Base-by-base conservation (phyloP, 164 flowering plant species). In the Buxus sempervirens region DNA sequence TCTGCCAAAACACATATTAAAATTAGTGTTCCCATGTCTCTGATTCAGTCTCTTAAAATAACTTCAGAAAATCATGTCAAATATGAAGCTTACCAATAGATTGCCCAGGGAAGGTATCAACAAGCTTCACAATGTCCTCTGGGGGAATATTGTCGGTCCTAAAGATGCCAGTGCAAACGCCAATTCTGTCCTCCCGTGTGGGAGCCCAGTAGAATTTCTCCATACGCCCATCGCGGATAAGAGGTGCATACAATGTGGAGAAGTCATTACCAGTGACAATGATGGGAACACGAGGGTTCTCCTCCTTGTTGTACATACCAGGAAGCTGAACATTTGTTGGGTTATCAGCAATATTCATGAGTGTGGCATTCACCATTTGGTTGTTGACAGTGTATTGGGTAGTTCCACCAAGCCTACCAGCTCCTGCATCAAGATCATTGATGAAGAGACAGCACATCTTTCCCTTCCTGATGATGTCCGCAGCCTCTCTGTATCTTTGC, bases 191-290 rank as follows among this genome's bases (percentile, higher is more conserved):
- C 0, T 82, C 83, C 27, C 85, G 61, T 23, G 81, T 82, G 2
- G 83, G 85, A 6, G 83, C 83, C 86, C 86, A 81, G 75, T 83
- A 83, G 75, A 83, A 83, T 58, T 83, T 83, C 80, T 83, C 84
- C 86, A 83, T 83, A 67, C 84, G 82, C 48, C 83, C 86, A 38
- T 81, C 86, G 72, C 84, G 86, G 65, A 79, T 83, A 64, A 81
- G 86, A 60, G 86, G 86, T 18, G 86, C 86, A 54, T 81, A 83
- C 64, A 80, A 60, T 53, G 84, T 83, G 67, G 86, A 83, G 82
- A 81, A 83, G 65, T 83, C 84, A 20, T 83, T 83, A 38, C 86
- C 86, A 4, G 86, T 80, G 72, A 81, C 83, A 24, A 83, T 79
- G 76, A 83, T 77, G 57, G 86, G 82, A 9, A 81, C 84, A n/a